These are phyloP conservation scores for Tagetes patula DNA, from an alignment of 129 eudicot genomes.

Conservation along the genomic window DNA sequence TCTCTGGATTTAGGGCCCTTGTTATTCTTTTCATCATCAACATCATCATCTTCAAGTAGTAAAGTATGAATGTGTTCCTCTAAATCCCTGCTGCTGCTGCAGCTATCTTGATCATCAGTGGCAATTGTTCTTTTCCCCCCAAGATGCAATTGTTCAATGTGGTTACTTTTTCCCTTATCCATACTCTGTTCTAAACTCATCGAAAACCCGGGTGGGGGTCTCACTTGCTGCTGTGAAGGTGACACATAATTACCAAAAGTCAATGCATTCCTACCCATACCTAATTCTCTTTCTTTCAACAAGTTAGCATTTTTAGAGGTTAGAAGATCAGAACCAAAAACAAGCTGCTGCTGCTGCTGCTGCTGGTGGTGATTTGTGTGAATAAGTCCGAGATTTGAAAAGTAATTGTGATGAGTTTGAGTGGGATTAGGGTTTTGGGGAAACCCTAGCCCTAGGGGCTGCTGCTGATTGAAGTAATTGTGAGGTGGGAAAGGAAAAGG, in stretches of 20 bases:
- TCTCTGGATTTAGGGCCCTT: conserved; percentile 58
- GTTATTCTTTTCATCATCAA: conserved; percentile 44
- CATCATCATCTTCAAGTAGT: conserved; percentile 58
- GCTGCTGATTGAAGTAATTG: conserved; percentile 43
- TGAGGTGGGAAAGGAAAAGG: conserved; percentile 55
- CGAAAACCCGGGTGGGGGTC: conserved; percentile 75
- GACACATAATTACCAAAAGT: conserved; percentile 36
- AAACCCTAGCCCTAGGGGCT: conserved; percentile 15
- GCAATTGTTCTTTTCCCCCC: background rate
- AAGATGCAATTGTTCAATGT: conserved; percentile 16
- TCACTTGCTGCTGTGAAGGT: conserved; percentile 24
- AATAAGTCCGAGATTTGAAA: conserved; percentile 36
- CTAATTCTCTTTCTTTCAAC: conserved; percentile 29
- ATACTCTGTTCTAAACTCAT: conserved; percentile 30
- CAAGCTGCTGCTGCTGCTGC: conserved; percentile 20
- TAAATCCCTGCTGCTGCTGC: conserved; percentile 14
- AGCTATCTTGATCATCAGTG: no score
- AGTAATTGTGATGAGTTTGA: conserved; percentile 23
- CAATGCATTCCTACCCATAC: conserved; percentile 17
- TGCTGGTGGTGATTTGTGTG: conserved; percentile 24
- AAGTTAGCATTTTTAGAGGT: conserved; percentile 8
- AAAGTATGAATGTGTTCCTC: conserved; percentile 56
- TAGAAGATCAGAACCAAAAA: conserved; percentile 47
- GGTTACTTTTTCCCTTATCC: conserved; percentile 42
- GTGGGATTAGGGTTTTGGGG: conserved; percentile 56